These are phyloP conservation scores for Grosmannia clavigera DNA, from an alignment of 2,329 filamentous ascomycete genomes.

Conservation along the genomic window DNA sequence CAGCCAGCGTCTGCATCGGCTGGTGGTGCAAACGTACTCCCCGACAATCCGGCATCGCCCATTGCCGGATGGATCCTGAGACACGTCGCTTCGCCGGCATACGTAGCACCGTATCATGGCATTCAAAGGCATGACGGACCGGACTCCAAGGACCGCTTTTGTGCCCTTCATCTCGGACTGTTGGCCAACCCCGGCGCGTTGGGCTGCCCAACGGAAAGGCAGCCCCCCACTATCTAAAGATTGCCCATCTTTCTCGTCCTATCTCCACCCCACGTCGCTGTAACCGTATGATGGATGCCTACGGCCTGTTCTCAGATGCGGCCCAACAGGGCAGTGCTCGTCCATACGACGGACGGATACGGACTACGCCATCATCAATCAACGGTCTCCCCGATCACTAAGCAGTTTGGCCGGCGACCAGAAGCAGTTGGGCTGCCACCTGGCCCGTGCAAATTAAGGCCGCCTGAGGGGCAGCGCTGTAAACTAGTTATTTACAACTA, in stretches of 20 bases:
- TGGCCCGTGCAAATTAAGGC: background rate
- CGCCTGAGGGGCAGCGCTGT: background rate
- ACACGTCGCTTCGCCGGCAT: background rate
- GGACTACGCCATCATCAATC: too few relatives aligned
- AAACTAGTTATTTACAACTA: background rate
- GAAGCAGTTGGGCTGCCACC: too few relatives aligned
- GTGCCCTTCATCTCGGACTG: background rate
- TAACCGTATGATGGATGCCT: background rate
- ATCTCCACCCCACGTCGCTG: background rate
- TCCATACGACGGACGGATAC: background rate
- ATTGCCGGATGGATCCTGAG: too few relatives aligned
- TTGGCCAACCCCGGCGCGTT: background rate
- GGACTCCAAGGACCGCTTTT: background rate
- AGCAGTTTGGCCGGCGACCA: too few relatives aligned
- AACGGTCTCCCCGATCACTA: too few relatives aligned
- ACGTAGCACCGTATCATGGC: background rate
- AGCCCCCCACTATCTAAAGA: background rate
- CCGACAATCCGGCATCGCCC: too few relatives aligned
- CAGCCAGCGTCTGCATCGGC: too few relatives aligned
- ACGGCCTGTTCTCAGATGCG: background rate
- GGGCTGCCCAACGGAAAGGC: background rate
- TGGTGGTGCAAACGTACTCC: too few relatives aligned
- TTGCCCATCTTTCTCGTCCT: background rate
- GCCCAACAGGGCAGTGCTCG: background rate
- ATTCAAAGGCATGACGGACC: background rate